phyloP scores from a whole-genome alignment of 805 yeast genomes.

The Komagataella pastoris region DNA sequence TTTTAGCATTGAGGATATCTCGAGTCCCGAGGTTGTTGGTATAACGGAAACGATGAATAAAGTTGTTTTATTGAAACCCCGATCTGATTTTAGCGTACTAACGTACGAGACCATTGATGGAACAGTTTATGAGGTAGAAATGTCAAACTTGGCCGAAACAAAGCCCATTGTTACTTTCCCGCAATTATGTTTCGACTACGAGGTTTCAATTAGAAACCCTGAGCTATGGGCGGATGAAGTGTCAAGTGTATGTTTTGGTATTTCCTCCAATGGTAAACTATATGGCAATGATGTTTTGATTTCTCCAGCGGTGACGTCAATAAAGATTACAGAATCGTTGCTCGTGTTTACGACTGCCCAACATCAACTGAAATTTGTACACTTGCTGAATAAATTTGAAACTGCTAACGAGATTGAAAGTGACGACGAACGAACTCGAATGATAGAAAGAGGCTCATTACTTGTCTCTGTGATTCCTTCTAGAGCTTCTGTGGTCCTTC shows the following conservation, averaged over 20 bases:
- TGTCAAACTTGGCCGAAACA: conserved; percentile 12
- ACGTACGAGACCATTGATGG: conserved; percentile 57
- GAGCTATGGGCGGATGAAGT: conserved; percentile 9
- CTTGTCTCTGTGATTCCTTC: conserved; percentile 74
- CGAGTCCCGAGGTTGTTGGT: conserved; percentile 25
- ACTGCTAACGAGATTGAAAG: conserved; percentile 8
- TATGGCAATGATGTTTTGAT: conserved; percentile 48
- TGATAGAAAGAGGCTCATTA: conserved; percentile 86
- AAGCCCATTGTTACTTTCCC: conserved; percentile 41
- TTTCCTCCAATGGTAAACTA: conserved; percentile 64
- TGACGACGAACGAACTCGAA: conserved; percentile 73
- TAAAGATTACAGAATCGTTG: conserved; percentile 58
- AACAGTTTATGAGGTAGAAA: conserved; percentile 24
- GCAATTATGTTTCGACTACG: conserved; percentile 51
- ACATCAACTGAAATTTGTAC: conserved; percentile 70
- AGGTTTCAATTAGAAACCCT: conserved; percentile 23
- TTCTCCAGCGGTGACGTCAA: conserved; percentile 70
- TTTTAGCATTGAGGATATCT: conserved; percentile 29
- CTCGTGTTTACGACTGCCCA: conserved; percentile 81
- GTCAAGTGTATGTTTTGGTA: conserved; percentile 44
- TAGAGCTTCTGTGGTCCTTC: conserved; percentile 68
- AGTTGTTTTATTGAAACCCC: conserved; percentile 40
- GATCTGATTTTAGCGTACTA: conserved; percentile 35
- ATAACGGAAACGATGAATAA: conserved; percentile 31
- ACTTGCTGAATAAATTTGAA: conserved; percentile 24